These are phyloP conservation scores for Coleophoma eucalyptorum DNA, from an alignment of 2,329 filamentous ascomycete species.

Conservation along the genomic window DNA sequence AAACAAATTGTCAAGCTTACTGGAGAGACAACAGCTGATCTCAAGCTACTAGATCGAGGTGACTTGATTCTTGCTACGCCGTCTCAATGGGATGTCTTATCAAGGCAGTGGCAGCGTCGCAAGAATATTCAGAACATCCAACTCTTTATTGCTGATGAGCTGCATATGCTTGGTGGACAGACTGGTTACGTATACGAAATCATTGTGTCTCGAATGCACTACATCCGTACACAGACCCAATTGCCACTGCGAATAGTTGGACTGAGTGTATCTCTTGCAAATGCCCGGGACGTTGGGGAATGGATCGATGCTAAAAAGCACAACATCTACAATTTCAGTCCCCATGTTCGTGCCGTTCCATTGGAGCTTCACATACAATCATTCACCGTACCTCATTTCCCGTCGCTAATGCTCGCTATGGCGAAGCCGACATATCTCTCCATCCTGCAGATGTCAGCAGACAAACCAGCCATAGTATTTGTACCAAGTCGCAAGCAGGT, in stretches of 20 bases:
- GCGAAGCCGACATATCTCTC: slow-evolving; percentile 89
- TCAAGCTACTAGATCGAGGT: slow-evolving; percentile 81
- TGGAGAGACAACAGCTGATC: slow-evolving; percentile 85
- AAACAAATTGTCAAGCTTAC: slow-evolving; percentile 92
- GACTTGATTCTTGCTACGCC: slow-evolving; percentile 93
- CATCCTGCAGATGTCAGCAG: slow-evolving; percentile 80
- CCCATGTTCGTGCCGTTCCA: slow-evolving; percentile 82
- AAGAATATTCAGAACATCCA: slow-evolving; percentile 92
- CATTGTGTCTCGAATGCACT: slow-evolving; percentile 96
- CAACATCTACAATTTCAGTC: slow-evolving; percentile 98
- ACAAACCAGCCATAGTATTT: slow-evolving; percentile 89
- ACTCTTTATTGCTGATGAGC: slow-evolving; percentile 90
- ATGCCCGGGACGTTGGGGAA: slow-evolving; percentile 90
- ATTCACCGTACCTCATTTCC: slow-evolving; percentile 94
- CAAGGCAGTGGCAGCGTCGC: slow-evolving; percentile 91
- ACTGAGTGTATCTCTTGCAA: slow-evolving; percentile 86
- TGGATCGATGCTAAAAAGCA: slow-evolving; percentile 99
- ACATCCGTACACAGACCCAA: slow-evolving; percentile 86
- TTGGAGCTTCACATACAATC: slow-evolving; percentile 94
- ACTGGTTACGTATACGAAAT: slow-evolving; percentile 92
- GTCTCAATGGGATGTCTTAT: slow-evolving; percentile 92
- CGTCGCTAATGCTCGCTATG: slow-evolving; percentile 98
- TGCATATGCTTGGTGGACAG: slow-evolving; percentile 87
- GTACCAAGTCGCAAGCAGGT: slow-evolving; percentile 93
- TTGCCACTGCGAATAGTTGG: slow-evolving; percentile 83